phyloP scores from a whole-genome alignment of 1,284 basidiomycete species.

The Bjerkandera adusta region DNA sequence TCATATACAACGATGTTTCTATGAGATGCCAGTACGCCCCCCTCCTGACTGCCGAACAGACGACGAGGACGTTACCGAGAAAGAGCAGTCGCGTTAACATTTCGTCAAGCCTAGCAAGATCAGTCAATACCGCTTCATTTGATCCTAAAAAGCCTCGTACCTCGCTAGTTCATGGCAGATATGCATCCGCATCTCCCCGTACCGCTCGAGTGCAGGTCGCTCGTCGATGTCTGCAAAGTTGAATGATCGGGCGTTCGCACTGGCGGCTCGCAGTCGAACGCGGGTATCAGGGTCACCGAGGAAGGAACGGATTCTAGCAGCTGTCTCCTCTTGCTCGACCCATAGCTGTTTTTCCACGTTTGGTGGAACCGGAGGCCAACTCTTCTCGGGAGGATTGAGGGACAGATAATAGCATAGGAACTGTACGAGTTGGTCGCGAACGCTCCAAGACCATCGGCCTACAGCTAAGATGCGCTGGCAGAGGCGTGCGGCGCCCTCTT shows the following conservation, averaged over 20 bases:
- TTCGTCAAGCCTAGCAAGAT: slow-evolving; percentile 57
- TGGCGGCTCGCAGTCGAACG: slow-evolving; percentile 77
- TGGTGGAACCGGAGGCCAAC: too few species aligned
- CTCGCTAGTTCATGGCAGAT: slow-evolving; percentile 42
- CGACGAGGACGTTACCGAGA: slow-evolving; percentile 83
- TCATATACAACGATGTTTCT: slow-evolving; percentile 56
- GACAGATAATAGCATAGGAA: too few species aligned
- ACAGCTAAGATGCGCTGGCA: too few species aligned
- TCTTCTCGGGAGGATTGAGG: too few species aligned
- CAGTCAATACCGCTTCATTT: slow-evolving; percentile 14
- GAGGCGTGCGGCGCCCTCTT: too few species aligned
- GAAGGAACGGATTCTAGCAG: too few species aligned
- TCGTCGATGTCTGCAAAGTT: slow-evolving; percentile 32
- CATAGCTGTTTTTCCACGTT: too few species aligned
- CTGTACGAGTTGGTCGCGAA: too few species aligned
- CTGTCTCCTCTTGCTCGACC: too few species aligned
- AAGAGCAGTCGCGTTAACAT: slow-evolving; percentile 81
- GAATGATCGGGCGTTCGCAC: slow-evolving; percentile 63
- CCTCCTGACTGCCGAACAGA: slow-evolving; percentile 79
- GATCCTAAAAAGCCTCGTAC: slow-evolving; percentile 37
- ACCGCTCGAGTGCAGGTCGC: slow-evolving; percentile 36
- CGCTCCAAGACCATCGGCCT: too few species aligned
- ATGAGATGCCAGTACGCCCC: slow-evolving; percentile 87
- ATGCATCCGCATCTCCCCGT: slow-evolving; percentile 41
- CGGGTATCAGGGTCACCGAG: too few species aligned